phyloP scores from a whole-genome alignment of 352 stramenopile genomes.

The Pythium periplocum region DNA sequence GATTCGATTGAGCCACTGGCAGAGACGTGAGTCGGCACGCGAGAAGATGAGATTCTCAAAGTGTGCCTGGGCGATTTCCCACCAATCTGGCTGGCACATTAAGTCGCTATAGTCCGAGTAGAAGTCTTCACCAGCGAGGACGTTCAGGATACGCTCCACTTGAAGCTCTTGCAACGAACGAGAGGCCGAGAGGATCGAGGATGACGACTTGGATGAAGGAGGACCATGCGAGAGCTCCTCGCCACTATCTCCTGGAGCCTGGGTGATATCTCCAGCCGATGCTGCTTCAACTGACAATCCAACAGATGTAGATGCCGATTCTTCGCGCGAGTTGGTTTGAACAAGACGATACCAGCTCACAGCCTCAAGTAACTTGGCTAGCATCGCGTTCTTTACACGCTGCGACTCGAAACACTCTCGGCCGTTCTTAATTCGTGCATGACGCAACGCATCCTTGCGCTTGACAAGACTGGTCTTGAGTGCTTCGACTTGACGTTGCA shows the following conservation, averaged over 20 bases:
- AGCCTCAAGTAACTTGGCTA: conserved; percentile 70
- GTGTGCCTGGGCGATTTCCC: conserved; percentile 78
- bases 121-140: conserved; percentile 75
- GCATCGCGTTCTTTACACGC: conserved; percentile 54
- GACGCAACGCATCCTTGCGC: conserved; percentile 35
- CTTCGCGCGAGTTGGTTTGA: conserved; percentile 68
- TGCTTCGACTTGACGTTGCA: conserved; percentile 53
- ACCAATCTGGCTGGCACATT: conserved; percentile 77
- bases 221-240: neutral
- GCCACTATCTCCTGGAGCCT: neutral
- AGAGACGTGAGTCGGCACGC: conserved; percentile 54
- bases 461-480: conserved; percentile 38
- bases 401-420: conserved; percentile 55
- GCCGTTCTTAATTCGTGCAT: conserved; percentile 60
- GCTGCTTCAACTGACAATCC: conserved; percentile 15
- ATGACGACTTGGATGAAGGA: conserved; percentile 9
- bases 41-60: conserved; percentile 86
- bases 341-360: conserved; percentile 83
- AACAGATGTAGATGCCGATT: conserved; percentile 51
- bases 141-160: conserved; percentile 67
- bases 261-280: neutral
- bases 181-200: conserved; percentile 17
- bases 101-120: conserved; percentile 79
- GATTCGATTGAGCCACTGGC: conserved; percentile 62
- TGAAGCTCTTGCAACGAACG: conserved; percentile 57